Percentiles rank a stretch among this genome's conserved stretches.
phyloP scores from a whole-genome alignment of 192 early-diverging fungal genomes.

The Coemansia sp. region DNA sequence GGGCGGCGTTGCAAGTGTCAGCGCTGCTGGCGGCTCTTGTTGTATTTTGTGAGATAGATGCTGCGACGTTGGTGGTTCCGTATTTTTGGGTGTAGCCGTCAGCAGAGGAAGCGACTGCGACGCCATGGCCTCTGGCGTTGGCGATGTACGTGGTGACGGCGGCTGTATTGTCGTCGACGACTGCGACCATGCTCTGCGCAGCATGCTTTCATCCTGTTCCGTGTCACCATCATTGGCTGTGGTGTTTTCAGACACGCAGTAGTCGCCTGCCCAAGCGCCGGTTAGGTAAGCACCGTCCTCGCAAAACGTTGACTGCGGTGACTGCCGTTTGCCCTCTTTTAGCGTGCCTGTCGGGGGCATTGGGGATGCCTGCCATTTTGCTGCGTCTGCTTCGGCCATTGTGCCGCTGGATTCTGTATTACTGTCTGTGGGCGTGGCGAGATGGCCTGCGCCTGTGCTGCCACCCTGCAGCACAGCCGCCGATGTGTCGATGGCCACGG shows the following conservation, averaged over 20 bases:
- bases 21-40: not conserved
- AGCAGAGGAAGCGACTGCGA: conserved; percentile 4
- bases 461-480: conserved; percentile 11
- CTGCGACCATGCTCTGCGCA: conserved; percentile 9
- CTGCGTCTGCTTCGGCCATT: conserved; percentile 6
- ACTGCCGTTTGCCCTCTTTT: not conserved
- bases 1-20: conserved; percentile 12
- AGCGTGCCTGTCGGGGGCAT: not conserved
- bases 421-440: conserved; percentile 35
- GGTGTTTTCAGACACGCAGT: not conserved
- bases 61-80: not conserved
- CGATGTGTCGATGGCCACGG: conserved; percentile 3
- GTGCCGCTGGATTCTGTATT: conserved; percentile 21
- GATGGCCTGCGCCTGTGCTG: not conserved
- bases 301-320: conserved; percentile 9
- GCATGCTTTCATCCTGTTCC: not conserved
- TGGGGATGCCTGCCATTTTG: not conserved
- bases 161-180: not conserved
- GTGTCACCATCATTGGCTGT: not conserved
- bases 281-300: conserved; percentile 7
- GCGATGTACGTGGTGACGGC: not conserved
- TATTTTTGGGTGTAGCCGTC: not conserved
- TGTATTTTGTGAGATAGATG: not conserved
- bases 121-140: not conserved
- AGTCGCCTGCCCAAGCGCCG: not conserved